Base-by-base conservation (phyloP, 2,329 filamentous ascomycete species). In the Fusarium irregulare region DNA sequence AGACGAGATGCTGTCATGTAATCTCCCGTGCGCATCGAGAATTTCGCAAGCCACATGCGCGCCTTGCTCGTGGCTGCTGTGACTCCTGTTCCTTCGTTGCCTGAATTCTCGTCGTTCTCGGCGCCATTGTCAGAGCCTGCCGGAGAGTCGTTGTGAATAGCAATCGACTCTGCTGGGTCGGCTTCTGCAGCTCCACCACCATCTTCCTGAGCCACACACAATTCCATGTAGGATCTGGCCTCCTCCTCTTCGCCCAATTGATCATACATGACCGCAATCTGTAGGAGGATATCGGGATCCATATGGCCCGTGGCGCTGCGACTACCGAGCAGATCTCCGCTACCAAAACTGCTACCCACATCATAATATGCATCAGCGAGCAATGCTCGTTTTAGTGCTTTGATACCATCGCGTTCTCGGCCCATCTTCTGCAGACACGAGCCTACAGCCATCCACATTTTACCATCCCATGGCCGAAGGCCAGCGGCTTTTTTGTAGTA, bases 401-500 rank as follows among this genome's bases (percentile, higher is more conserved):
- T 96, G 79, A 99, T 98, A 30, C 93, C 95, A 73, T 98, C 94
- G n/a, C 90, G 87, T 53, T 93, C 85, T 57, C 94, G 90, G 55
- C 91, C 91, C 86, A 98, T 97, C 78, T 94, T 95, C 66, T 95
- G 92, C 69, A 97, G 90, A 78, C 95, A 98, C 34, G 92, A 92
- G 12, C 93, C 96, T 7, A 99, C 94, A 0, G 96, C 96, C 83
- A 96, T 92, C 96, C 96, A 99, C 93, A 99, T 97, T 80, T 98
- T 98, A 1, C 94, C 93, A 74, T 99, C 96, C 86, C 95, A 98
- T 0, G 95, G 94, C n/a, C 94, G 89, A 3, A 99, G 84, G 0
- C 94, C 93, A 1, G 95, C 95, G 0, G 96, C 96, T 60, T 96
- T 93, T 77, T 98, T 97, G 83, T 97, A 98, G 81, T 99, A 99